Base-by-base conservation (phyloP, 2,329 filamentous ascomycete species). In the Colletotrichum gigasporum region DNA sequence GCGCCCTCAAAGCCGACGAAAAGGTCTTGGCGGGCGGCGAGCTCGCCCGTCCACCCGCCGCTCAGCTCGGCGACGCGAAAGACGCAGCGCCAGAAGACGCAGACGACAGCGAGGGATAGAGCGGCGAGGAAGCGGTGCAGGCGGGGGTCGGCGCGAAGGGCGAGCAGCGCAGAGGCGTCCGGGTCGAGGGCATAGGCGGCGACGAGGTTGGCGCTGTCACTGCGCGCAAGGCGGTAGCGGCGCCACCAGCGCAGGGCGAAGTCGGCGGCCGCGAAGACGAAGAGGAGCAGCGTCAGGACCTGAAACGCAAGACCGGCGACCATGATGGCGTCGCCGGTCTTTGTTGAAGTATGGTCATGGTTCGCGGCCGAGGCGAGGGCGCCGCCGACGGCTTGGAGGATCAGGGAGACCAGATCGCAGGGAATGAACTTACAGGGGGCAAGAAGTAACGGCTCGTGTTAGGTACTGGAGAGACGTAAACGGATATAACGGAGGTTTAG, bases 41-140 rank as follows among this genome's bases (percentile, higher is more conserved):
- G 74, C 20, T 80, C 74, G 0, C 89, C 88, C 3, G 71, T 75
- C 85, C 88, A 93, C 1, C 90, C 90, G 54, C 85, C 79, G 67
- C 83, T 85, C 67, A 92, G 76, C 80, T 92, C 90, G 0, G 85
- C 86, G 20, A 91, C 85, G 57, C 90, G 84, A 75, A 88, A 92
- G 41, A 88, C 84, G 67, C 85, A 88, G 8, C 90, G 81, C 70
- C 86, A 85, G 66, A 91, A 85, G 70, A 92, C 87, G 69, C 82
- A 84, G 11, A 90, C 54, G n/a, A 88, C 89, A 2, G 87, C 82
- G 2, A 90, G 73, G 1, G 77, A 72, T 16, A 91, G 79, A 10
- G 84, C 85, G n/a, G 69, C 70, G 5, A 88, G 73, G 73, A 90
- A 90, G 11, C 79, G 78, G 57, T 78, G 79, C 76, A 90, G 89